Percentiles rank a stretch among this genome's conserved stretches.
phyloP scores from a whole-genome alignment of 2,329 filamentous ascomycete genomes.

The Penicillium brevicompactum region DNA sequence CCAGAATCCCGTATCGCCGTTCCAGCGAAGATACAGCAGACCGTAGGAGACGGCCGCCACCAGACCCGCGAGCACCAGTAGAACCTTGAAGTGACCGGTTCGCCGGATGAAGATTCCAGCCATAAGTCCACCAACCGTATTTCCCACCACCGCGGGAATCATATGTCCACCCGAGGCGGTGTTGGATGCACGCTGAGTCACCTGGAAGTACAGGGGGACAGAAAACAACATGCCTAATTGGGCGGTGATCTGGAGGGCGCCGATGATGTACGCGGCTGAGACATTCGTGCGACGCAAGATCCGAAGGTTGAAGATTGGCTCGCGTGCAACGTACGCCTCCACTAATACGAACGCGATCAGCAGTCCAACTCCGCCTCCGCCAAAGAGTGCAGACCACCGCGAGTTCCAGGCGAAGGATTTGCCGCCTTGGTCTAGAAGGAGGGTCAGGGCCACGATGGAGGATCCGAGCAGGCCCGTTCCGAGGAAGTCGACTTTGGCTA shows the following conservation, averaged over 20 bases:
- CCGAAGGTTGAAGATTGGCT: constrained; percentile 40
- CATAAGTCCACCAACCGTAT: constrained; percentile 63
- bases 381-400: constrained; percentile 19
- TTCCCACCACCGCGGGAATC: constrained; percentile 68
- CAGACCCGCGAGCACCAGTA: constrained; percentile 55
- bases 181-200: constrained; percentile 60
- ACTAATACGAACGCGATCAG: constrained; percentile 31
- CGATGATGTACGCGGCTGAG: constrained; percentile 42
- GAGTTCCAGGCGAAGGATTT: constrained; percentile 40
- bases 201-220: constrained; percentile 70
- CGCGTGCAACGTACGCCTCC: constrained; percentile 33
- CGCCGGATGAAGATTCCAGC: constrained; percentile 60
- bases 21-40: constrained; percentile 59
- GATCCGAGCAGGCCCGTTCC: constrained; percentile 53
- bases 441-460: constrained; percentile 48
- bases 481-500: constrained; percentile 61
- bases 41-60: constrained; percentile 55
- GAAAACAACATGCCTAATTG: constrained; percentile 67
- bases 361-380: constrained; percentile 11
- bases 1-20: constrained; percentile 57
- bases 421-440: constrained; percentile 54
- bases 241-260: constrained; percentile 56
- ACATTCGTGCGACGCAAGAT: constrained; percentile 37
- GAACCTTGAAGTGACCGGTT: constrained; percentile 62
- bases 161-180: constrained; percentile 63